Evolutionary conservation across 495 filamentous ascomycete species (phyloP).

Genomic region (Aspergillus nidulans): DNA sequence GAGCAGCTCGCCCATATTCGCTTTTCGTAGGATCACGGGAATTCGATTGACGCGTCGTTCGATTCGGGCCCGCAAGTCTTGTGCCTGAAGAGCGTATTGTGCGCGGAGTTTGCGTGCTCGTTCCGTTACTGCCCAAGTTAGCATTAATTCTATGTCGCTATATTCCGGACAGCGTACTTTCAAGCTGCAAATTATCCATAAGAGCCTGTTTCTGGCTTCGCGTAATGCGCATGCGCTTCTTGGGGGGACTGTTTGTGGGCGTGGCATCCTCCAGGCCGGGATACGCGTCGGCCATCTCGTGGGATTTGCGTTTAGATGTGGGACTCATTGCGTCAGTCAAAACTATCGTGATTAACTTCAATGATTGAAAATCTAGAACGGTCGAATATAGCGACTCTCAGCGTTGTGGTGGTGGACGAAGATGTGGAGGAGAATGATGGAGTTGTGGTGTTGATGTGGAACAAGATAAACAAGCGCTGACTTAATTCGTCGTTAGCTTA

Average conservation of each 20-base stretch:
- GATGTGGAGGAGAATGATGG: conserved; percentile 17
- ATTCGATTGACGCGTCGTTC: conserved; percentile 95
- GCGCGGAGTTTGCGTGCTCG: conserved; percentile 85
- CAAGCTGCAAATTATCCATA: conserved; percentile 87
- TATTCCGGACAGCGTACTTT: conserved; percentile 55
- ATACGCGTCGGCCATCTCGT: conserved; percentile 31
- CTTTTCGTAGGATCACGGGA: conserved; percentile 70
- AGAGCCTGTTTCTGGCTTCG: conserved; percentile 80
- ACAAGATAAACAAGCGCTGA: conserved; percentile 27
- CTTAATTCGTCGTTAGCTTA: conserved; percentile 21
- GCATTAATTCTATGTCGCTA: background rate
- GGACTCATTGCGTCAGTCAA: conserved; percentile 47
- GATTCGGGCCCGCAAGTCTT: conserved; percentile 77
- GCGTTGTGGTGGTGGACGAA: conserved; percentile 6
- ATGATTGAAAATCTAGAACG: background rate
- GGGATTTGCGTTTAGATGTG: conserved; percentile 57
- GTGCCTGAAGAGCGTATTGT: conserved; percentile 83
- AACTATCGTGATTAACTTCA: background rate
- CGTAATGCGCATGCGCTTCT: conserved; percentile 63
- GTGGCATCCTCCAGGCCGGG: conserved; percentile 33
- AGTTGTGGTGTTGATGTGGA: conserved; percentile 6
- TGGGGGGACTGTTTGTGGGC: conserved; percentile 55
- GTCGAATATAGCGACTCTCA: background rate
- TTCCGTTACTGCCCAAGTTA: conserved; percentile 67
- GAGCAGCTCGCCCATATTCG: conserved; percentile 79